These are phyloP conservation scores for Alternaria gansuensis DNA, from an alignment of 2,329 filamentous ascomycete species.

Conservation along the genomic window DNA sequence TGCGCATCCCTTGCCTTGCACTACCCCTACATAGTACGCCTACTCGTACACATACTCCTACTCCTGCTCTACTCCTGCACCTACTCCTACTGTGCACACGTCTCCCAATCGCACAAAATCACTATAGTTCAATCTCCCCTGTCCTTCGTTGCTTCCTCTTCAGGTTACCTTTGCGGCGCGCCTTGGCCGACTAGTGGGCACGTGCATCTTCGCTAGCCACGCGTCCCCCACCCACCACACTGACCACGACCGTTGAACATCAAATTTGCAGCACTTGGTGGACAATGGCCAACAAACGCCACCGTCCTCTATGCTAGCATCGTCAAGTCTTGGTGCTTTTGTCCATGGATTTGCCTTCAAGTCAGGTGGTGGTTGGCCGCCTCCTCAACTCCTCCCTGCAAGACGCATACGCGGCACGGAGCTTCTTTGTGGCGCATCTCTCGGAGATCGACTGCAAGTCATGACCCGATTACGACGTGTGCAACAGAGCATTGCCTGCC, in stretches of 20 bases:
- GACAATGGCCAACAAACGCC: slow-evolving; percentile 2
- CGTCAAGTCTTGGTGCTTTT: slow-evolving; percentile 1
- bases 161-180: slow-evolving; percentile 16
- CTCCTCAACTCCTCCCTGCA: neutral
- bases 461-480: slow-evolving; percentile 19
- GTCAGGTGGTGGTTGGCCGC: neutral
- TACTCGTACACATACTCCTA: too few relatives aligned
- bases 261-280: slow-evolving; percentile 8
- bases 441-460: slow-evolving; percentile 22
- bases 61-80: neutral
- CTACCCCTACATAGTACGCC: too few relatives aligned
- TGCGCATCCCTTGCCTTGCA: neutral
- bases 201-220: slow-evolving; percentile 24
- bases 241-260: slow-evolving; percentile 15
- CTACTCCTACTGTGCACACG: neutral
- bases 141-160: slow-evolving; percentile 14
- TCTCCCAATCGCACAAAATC: slow-evolving; percentile 5
- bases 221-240: slow-evolving; percentile 20
- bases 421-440: slow-evolving; percentile 19
- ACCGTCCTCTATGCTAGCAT: neutral
- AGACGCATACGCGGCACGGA: slow-evolving; percentile 12
- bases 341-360: neutral
- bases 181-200: slow-evolving; percentile 17
- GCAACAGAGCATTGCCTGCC: slow-evolving; percentile 20
- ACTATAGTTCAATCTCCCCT: slow-evolving; percentile 14